Base-by-base conservation (phyloP, 805 yeast genomes). In the Ogataea corticis region DNA sequence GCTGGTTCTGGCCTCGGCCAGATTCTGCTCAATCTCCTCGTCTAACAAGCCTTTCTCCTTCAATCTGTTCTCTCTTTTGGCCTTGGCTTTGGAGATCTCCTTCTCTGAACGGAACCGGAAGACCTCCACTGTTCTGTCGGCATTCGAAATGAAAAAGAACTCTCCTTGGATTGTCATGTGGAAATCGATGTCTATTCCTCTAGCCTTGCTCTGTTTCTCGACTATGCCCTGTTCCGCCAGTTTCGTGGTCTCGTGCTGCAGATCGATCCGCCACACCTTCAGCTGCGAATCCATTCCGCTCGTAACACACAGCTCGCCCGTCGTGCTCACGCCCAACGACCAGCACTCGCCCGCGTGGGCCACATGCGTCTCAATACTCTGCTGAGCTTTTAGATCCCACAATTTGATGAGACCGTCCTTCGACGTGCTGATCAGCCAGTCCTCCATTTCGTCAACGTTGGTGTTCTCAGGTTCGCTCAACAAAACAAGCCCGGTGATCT, bases 261-360 rank as follows among this genome's bases (percentile, higher is more conserved):
- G 62, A 59, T 87, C 81, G n/a, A 90, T 58, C 19, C 67, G 65
- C 98, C 98, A 94, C 7, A 91, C 73, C 62, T 87, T 88, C 27
- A 87, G 75, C 61, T 89, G 95, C 52, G 86, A 83, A 52, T 87
- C 90, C 57, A 80, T 78, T 35, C 96, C 91, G 23, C 86, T 76
- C 1, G 97, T 90, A 16, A 90, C 66, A 23, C 78, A 68, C 42
- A 83, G 51, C 36, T 62, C 66, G 33, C 54, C 55, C 10, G 58
- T 45, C 4, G 58, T 45, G 18, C 65, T 66, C 15, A 81, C 62
- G 3, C 80, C 86, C 58, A 90, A 64, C 2, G 87, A 72, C 98
- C 98, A 94, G 69, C 97, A 88, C 65, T 94, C 98, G 47, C 92
- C 91, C 17, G 86, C 75, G 62, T 89, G 96, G 0, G 97, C 96